Base-by-base conservation (phyloP, 192 early-diverging fungal species). In the Linnemannia zychae region DNA sequence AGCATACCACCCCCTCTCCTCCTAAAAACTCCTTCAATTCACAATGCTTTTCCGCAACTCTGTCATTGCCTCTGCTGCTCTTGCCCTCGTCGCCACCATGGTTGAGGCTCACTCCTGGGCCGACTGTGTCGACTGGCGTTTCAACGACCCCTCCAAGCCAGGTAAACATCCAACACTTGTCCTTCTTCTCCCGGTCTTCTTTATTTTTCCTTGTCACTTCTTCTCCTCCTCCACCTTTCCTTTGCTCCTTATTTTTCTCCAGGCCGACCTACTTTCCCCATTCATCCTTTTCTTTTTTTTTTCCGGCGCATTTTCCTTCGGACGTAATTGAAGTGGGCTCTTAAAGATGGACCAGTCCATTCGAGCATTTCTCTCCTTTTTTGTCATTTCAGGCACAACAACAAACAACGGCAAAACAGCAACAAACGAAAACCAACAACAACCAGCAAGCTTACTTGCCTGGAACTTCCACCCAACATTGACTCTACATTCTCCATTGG, bases 61-160 rank as follows among this genome's bases (percentile, higher is more conserved):
- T 18, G 11, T 84, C 72, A 75, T 84, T 17, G 77, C 77, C 7
- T 71, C 77, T 65, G 73, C 77, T 22, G 68, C 73, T 15, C 67
- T 84, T 22, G 77, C 82, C 31, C 68, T 84, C 33, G 15, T 84
- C 24, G 82, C 77, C 48, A 75, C 76, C n/a, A 50, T 79, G 53
- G 67, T 33, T 28, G 73, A 84, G 28, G 72, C 82, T 28, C 82
- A 84, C 38, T 84, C 82, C 36, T 84, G 82, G 82, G 82, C 82
- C 24, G 82, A 84, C 73, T 84, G 82, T 50, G 77, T 84, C 47
- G 82, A 84, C 82, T 84, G 82, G 82, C 76, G 77, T 2, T 76
- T 76, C 50, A 84, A 78, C 18, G 47, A 78, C 73, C 77, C 77
- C 24, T 11, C 13, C 13, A 84, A 84, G 52, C 76, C 72, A 79